Conservation (phyloP, 2,329 filamentous ascomycete genomes). For the Alternaria triticina region DNA sequence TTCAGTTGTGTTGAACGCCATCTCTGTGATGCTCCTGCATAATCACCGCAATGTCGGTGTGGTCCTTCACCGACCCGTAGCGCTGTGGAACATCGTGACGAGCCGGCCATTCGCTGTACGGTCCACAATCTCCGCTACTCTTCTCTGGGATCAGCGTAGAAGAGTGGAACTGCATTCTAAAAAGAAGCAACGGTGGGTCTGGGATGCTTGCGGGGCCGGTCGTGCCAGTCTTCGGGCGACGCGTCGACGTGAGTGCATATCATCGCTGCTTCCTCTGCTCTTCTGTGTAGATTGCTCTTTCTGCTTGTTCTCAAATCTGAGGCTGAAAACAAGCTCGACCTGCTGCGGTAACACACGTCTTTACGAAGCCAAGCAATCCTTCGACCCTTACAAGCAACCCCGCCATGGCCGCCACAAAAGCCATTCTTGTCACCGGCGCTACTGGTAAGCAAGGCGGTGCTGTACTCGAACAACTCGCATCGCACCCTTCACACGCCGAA, state of each 20-base stretch:
- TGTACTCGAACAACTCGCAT: conserved; percentile 51
- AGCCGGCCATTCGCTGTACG: neutral
- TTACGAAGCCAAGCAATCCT: conserved; percentile 4
- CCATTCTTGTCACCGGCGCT: conserved; percentile 53
- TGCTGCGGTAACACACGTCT: neutral
- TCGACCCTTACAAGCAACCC: conserved; percentile 13
- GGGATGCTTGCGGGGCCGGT: conserved; percentile 12
- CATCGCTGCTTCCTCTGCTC: neutral
- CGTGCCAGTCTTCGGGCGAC: neutral
- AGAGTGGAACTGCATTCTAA: conserved; percentile 1
- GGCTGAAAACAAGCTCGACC: neutral
- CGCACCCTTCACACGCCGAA: conserved; percentile 39
- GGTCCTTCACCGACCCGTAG: conserved; percentile 3
- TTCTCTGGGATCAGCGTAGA: neutral
- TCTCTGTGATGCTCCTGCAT: conserved; percentile 4
- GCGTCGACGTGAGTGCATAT: conserved; percentile 7
- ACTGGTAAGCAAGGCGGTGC: conserved; percentile 57
- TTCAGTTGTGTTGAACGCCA: neutral
- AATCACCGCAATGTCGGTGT: conserved; percentile 3
- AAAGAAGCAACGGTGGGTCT: conserved; percentile 7
- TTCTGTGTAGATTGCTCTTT: neutral
- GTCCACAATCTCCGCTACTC: neutral
- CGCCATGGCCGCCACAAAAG: conserved; percentile 45
- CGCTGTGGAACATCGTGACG: conserved; percentile 3
- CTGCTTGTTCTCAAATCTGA: neutral